phyloP scores from a whole-genome alignment of 148 eudicot species.

The Linanthus parryae region DNA sequence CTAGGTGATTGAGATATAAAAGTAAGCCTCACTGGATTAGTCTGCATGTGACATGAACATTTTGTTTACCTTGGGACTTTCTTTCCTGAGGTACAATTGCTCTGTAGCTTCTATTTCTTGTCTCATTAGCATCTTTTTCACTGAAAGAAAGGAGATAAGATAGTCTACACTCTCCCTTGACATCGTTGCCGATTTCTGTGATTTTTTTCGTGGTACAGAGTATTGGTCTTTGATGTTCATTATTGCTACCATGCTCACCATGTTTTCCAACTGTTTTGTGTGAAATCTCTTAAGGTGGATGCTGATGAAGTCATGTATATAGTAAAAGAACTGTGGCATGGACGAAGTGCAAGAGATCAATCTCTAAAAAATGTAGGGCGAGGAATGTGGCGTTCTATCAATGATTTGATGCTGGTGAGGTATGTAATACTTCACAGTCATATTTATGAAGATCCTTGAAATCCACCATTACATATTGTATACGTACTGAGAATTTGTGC shows the following conservation, averaged over 20 bases:
- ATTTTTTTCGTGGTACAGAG: constrained; percentile 2
- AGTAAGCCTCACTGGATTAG: no score
- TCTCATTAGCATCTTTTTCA: neutral
- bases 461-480: no score
- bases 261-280: neutral
- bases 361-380: constrained; percentile 70
- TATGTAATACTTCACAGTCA: constrained; percentile 24
- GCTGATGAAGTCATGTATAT: constrained; percentile 88
- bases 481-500: no score
- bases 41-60: no score
- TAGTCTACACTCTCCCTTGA: neutral
- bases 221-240: neutral
- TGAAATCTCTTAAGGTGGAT: constrained; percentile 55
- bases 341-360: constrained; percentile 88
- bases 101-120: neutral
- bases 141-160: neutral
- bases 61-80: no score
- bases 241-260: neutral
- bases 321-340: constrained; percentile 92
- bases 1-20: no score
- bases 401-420: constrained; percentile 93
- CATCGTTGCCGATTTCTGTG: neutral
- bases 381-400: constrained; percentile 94
- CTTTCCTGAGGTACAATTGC: no score
- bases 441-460: no score